These are phyloP conservation scores for Endocarpon pusillum DNA, from an alignment of 495 filamentous ascomycete genomes.

Conservation along the genomic window DNA sequence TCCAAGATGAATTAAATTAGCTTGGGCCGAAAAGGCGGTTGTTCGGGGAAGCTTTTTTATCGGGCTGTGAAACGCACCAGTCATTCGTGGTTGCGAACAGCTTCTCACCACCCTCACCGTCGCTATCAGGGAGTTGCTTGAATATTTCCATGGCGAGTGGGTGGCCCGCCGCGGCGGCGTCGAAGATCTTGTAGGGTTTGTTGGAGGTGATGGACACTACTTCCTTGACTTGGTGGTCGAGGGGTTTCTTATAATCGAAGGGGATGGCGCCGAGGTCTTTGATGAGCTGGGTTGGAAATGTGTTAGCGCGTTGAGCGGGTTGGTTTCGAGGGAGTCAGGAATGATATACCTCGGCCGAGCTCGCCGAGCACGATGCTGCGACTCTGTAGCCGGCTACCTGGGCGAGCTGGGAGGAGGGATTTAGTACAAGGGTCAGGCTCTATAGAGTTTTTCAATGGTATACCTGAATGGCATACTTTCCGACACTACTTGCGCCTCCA, in stretches of 20 bases:
- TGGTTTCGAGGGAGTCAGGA: background rate
- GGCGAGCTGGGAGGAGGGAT: conserved; percentile 12
- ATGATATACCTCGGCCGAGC: conserved; percentile 13
- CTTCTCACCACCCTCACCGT: no score
- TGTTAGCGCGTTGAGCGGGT: background rate
- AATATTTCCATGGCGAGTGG: conserved; percentile 18
- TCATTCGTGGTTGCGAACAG: conserved; percentile 26
- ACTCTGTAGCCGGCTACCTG: conserved; percentile 25
- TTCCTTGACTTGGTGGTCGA: conserved; percentile 19
- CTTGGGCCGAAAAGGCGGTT: no score
- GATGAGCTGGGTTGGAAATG: conserved; percentile 8
- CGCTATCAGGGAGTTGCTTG: conserved; percentile 8
- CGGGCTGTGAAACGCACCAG: conserved; percentile 19
- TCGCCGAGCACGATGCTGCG: conserved; percentile 21
- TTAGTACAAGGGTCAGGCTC: background rate
- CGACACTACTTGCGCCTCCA: conserved; percentile 25
- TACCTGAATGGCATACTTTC: conserved; percentile 22
- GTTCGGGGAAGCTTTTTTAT: no score
- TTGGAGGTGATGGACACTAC: conserved; percentile 20
- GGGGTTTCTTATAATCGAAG: conserved; percentile 20
- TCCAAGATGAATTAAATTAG: no score
- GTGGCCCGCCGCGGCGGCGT: conserved; percentile 19
- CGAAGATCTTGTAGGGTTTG: conserved; percentile 22
- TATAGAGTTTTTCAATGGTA: conserved; percentile 2
- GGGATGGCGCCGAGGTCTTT: conserved; percentile 22